Conservation (phyloP, 2,329 filamentous ascomycete genomes). For the Aureobasidium leucospermi region DNA sequence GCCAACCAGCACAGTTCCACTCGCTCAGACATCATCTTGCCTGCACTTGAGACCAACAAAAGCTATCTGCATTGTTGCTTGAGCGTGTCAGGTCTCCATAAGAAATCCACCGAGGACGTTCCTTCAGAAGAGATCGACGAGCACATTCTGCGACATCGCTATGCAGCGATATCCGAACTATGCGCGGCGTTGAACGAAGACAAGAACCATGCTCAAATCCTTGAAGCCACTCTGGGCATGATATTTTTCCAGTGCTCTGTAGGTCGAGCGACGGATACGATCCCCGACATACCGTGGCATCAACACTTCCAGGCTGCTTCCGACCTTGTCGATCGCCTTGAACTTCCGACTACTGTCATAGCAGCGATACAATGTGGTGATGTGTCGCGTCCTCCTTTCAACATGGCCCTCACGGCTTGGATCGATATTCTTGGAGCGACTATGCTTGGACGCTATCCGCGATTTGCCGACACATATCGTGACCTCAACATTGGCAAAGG, state of each 20-base stretch:
- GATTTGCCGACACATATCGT: conserved; percentile 90
- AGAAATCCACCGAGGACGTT: conserved; percentile 67
- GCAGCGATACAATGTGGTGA: conserved; percentile 39
- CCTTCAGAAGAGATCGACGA: conserved; percentile 69
- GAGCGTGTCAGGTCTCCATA: conserved; percentile 85
- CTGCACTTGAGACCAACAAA: conserved; percentile 83
- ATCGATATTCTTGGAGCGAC: conserved; percentile 95
- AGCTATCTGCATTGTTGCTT: conserved; percentile 93
- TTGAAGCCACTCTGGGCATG: conserved; percentile 88
- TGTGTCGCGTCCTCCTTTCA: conserved; percentile 66
- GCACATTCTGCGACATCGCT: conserved; percentile 88
- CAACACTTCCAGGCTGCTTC: conserved; percentile 92
- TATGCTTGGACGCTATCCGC: conserved; percentile 78
- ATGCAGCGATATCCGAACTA: conserved; percentile 76
- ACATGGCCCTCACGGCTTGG: conserved; percentile 91
- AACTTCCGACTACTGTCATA: conserved; percentile 60
- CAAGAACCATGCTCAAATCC: conserved; percentile 75
- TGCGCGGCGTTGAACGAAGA: conserved; percentile 76
- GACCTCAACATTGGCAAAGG: conserved; percentile 70
- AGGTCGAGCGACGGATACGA: conserved; percentile 72
- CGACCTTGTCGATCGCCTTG: conserved; percentile 76
- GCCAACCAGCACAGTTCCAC: conserved; percentile 79
- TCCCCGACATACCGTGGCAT: conserved; percentile 92
- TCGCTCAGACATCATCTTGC: conserved; percentile 74
- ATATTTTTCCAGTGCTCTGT: conserved; percentile 96